Evolutionary conservation across 305 asterid species (phyloP).

Genomic region (Fraxinus angustifolia): DNA sequence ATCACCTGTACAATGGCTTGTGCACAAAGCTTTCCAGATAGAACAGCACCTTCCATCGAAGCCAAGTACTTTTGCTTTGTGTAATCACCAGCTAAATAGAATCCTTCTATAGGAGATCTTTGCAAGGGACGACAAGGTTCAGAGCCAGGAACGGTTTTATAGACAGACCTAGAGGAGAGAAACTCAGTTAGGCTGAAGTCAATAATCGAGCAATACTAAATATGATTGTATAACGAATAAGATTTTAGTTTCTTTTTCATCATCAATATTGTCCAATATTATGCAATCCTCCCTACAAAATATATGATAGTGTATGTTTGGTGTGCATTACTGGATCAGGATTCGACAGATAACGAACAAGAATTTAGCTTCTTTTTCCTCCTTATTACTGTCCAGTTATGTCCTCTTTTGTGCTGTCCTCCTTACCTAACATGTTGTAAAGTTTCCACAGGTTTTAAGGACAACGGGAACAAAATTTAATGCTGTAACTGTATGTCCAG

Average conservation of each 20-base stretch:
- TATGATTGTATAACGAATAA: not conserved
- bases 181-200: not conserved
- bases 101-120: slow-evolving; percentile 82
- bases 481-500: not conserved
- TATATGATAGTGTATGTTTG: not conserved
- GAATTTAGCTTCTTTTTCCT: not conserved
- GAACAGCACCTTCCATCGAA: slow-evolving; percentile 98
- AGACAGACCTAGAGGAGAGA: slow-evolving; percentile 64
- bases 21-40: slow-evolving; percentile 95
- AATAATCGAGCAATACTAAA: not conserved
- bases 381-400: not conserved
- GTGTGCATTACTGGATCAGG: not conserved
- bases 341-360: not conserved
- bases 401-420: not conserved
- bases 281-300: not conserved
- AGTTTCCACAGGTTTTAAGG: not conserved
- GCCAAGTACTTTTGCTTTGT: slow-evolving; percentile 98
- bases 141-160: slow-evolving; percentile 87
- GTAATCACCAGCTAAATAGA: slow-evolving; percentile 96
- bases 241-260: not conserved
- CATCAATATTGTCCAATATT: not conserved
- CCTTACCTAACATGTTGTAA: not conserved
- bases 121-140: slow-evolving; percentile 96
- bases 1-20: slow-evolving; percentile 89
- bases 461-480: not conserved